phyloP scores from a whole-genome alignment of 257 asterid species.

The Oldenlandia corymbosa region DNA sequence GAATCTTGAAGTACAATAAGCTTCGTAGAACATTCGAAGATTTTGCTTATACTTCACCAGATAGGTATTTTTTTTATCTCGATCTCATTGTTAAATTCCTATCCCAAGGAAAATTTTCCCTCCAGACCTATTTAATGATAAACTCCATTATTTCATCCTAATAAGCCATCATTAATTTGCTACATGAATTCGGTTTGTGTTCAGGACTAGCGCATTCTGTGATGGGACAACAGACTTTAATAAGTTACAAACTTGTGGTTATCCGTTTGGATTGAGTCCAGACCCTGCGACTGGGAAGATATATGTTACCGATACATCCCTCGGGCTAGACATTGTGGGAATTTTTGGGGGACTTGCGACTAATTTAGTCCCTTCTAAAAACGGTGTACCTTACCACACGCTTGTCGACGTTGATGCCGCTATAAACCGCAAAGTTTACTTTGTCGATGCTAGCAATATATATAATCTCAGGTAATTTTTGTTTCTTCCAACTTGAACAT shows the following conservation, averaged over 20 bases:
- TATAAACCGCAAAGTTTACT: not conserved
- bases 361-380: not conserved
- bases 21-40: not conserved
- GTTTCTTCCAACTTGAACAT: no score
- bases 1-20: not conserved
- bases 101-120: no score
- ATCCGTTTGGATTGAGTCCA: not conserved
- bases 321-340: not conserved
- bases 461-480: not conserved
- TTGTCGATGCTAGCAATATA: not conserved
- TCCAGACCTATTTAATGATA: no score
- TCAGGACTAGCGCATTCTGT: not conserved
- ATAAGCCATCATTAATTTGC: no score
- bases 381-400: slow-evolving; percentile 1
- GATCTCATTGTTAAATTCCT: no score
- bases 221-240: not conserved
- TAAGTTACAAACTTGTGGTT: not conserved
- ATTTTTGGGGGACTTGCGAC: slow-evolving; percentile 7
- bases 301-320: not conserved
- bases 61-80: not conserved
- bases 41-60: slow-evolving; percentile 1
- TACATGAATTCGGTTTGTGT: no score
- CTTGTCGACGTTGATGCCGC: not conserved
- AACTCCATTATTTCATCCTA: no score
- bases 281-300: not conserved